Evolutionary conservation across 495 filamentous ascomycete species (phyloP).

Genomic region (Corynascus novoguineensis): DNA sequence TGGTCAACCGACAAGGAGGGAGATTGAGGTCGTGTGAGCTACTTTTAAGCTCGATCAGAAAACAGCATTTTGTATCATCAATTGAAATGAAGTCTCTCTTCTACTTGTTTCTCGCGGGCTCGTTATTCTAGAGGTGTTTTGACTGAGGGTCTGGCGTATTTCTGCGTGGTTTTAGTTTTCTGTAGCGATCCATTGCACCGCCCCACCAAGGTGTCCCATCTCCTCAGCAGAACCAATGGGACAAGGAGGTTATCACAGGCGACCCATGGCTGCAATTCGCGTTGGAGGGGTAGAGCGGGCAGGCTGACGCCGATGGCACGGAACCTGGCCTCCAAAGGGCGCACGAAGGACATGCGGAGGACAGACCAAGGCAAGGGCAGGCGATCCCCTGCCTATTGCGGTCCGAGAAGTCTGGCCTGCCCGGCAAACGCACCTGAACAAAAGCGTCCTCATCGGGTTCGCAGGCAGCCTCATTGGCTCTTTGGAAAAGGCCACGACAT

Average conservation of each 20-base stretch:
- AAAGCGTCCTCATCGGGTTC: slow-evolving; percentile 6
- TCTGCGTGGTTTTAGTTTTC: background rate
- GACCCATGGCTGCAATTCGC: slow-evolving; percentile 4
- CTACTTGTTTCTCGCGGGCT: too few relatives aligned
- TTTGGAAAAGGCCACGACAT: slow-evolving; percentile 8
- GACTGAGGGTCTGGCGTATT: background rate
- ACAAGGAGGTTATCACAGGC: too few relatives aligned
- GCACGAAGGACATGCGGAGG: slow-evolving; percentile 11
- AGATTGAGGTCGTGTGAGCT: too few relatives aligned
- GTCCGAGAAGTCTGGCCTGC: background rate
- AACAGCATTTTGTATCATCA: too few relatives aligned
- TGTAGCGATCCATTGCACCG: slow-evolving; percentile 7
- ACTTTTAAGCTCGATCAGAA: too few relatives aligned
- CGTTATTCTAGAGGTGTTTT: too few relatives aligned
- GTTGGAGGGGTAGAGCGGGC: background rate
- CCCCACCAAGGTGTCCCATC: slow-evolving; percentile 7
- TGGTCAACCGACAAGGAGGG: too few relatives aligned
- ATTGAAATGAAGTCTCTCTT: too few relatives aligned
- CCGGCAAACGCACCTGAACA: background rate
- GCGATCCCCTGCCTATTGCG: background rate
- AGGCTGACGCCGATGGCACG: slow-evolving; percentile 17
- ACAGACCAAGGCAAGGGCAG: background rate
- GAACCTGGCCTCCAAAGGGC: slow-evolving; percentile 18
- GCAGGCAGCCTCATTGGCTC: background rate
- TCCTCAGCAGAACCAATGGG: background rate